Base-by-base conservation (phyloP, 2,329 filamentous ascomycete species). In the Cladobotryum mycophilum region DNA sequence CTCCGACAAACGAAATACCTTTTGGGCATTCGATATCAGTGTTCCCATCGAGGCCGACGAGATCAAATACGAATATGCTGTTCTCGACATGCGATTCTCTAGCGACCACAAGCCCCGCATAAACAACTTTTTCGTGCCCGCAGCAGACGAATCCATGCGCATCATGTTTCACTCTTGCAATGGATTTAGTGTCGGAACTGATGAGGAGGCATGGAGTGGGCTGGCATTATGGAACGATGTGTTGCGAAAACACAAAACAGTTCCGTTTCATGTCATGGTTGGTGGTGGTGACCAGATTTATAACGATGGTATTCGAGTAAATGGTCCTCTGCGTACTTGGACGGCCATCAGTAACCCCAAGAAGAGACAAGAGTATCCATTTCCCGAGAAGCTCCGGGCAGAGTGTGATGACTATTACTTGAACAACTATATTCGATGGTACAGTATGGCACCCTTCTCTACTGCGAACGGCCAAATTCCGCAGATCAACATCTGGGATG, bases 81-180 rank as follows among this genome's bases (percentile, higher is more conserved):
- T 96, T 53, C 79, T 82, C 7, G 79, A 79, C 13, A 71, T 93
- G 62, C 76, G 74, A 44, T 85, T 84, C 62, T 71, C 75, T 47
- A 79, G 78, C 56, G 70, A 74, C 37, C 75, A 74, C 56, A 80
- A 82, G 64, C 74, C 76, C 6, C 73, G 71, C 53, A 69, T 66
- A 73, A 95, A 78, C 71, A 81, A 58, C 45, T 99, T 99, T 69
- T 95, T 86, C 76, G 82, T 97, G 4, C 92, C 93, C 12, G 89
- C 88, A 12, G 76, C 78, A 52, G 81, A 82, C 41, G 85, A 96
- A 68, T 88, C 88, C 4, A 97, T 99, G 92, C 89, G 95, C 64
- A 88, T 96, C 64, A 95, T 97, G 89, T 99, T 96, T 70, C 88
- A 96, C 73, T 96, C 89, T 51, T 96, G 93, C 73, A 99, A 99